Evolutionary conservation across 495 filamentous ascomycete genomes (phyloP).

Genomic region (Penicillium coprophilum): DNA sequence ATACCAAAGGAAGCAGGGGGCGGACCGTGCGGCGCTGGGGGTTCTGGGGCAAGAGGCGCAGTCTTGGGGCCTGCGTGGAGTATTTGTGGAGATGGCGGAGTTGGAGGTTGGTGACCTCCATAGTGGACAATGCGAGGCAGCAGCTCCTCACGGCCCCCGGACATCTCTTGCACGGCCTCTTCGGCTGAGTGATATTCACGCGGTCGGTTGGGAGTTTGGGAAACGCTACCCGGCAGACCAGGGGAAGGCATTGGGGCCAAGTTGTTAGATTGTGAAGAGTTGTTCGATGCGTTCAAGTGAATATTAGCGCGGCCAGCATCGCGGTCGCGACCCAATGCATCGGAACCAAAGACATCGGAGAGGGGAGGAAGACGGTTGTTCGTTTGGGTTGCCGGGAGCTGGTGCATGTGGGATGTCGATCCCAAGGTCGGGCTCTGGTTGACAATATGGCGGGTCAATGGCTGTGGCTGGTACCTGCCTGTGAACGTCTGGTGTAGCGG

Average conservation of each 20-base stretch:
- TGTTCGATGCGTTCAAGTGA: slow-evolving; percentile 50
- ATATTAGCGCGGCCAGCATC: slow-evolving; percentile 40
- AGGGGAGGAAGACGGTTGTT: slow-evolving; percentile 92
- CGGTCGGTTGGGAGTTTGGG: slow-evolving; percentile 56
- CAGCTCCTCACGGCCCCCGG: slow-evolving; percentile 87
- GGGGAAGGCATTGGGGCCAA: slow-evolving; percentile 69
- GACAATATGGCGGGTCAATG: slow-evolving; percentile 75
- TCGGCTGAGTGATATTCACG: slow-evolving; percentile 95
- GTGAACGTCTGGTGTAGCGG: slow-evolving; percentile 96
- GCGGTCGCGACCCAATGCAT: slow-evolving; percentile 61
- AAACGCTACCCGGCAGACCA: slow-evolving; percentile 55
- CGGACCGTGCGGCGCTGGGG: slow-evolving; percentile 22
- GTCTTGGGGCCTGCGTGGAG: slow-evolving; percentile 37
- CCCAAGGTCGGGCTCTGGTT: slow-evolving; percentile 85
- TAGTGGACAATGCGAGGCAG: slow-evolving; percentile 94
- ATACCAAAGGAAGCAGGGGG: slow-evolving; percentile 27
- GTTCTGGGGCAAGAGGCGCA: slow-evolving; percentile 32
- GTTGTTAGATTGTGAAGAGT: slow-evolving; percentile 71
- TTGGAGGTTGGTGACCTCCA: slow-evolving; percentile 83
- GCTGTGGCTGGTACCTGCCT: slow-evolving; percentile 79
- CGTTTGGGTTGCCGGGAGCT: slow-evolving; percentile 83
- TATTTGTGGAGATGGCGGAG: slow-evolving; percentile 77
- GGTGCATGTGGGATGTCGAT: slow-evolving; percentile 87
- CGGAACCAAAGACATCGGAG: slow-evolving; percentile 86
- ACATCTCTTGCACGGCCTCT: slow-evolving; percentile 85